Evolutionary conservation across 2,329 filamentous ascomycete species (phyloP).

Genomic region (Lasiodiplodia hormozganensis): DNA sequence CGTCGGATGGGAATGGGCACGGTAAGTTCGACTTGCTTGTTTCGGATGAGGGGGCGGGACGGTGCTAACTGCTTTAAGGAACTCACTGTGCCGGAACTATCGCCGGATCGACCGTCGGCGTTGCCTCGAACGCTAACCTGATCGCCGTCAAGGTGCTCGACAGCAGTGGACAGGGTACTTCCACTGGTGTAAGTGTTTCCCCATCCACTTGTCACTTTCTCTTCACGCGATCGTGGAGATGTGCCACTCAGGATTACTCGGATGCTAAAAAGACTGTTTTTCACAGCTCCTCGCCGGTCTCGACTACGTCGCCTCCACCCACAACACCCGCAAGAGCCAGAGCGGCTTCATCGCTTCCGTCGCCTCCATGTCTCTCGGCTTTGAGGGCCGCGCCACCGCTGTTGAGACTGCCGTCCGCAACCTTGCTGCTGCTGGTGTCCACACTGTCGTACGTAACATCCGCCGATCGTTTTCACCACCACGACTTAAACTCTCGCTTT

Average conservation of each 20-base stretch:
- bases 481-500: no score
- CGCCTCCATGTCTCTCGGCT: conserved; percentile 55
- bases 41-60: no score
- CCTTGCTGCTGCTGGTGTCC: conserved; percentile 49
- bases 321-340: conserved; percentile 49
- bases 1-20: conserved; percentile 23
- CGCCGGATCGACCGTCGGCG: conserved; percentile 41
- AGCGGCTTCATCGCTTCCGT: conserved; percentile 52
- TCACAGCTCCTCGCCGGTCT: conserved; percentile 53
- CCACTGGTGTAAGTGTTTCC: conserved; percentile 1
- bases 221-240: background rate
- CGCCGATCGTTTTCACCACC: background rate
- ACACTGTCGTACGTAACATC: conserved; percentile 36
- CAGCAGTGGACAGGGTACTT: conserved; percentile 3
- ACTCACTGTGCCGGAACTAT: conserved; percentile 47
- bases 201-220: background rate
- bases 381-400: conserved; percentile 41
- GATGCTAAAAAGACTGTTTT: no score
- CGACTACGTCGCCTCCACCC: conserved; percentile 52
- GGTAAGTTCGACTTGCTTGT: background rate
- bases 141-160: conserved; percentile 47
- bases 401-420: conserved; percentile 45
- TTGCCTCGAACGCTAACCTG: conserved; percentile 46
- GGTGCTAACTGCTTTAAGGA: conserved; percentile 30
- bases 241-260: background rate